Evolutionary conservation across 352 stramenopile species (phyloP).

Genomic region (Globisporangium cederbergense): DNA sequence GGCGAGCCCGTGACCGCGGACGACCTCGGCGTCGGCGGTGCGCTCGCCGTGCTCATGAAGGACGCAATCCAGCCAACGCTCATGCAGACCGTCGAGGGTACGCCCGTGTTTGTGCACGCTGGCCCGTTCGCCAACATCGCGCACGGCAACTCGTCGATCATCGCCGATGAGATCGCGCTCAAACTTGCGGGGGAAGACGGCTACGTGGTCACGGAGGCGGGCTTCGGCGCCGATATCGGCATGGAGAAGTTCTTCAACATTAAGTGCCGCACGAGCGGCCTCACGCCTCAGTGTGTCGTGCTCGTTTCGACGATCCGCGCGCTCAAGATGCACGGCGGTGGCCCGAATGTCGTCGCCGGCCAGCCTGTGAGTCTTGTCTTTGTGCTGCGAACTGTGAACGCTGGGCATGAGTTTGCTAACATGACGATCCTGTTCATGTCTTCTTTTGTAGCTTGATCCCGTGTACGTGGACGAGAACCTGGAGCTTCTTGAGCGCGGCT

Average conservation of each 20-base stretch:
- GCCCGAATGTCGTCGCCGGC: conserved; percentile 91
- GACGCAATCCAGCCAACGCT: conserved; percentile 96
- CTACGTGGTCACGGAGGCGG: conserved; percentile 97
- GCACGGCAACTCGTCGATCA: conserved; percentile 96
- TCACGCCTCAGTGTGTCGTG: conserved; percentile 96
- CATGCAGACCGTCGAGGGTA: conserved; percentile 98
- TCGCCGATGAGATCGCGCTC: conserved; percentile 95
- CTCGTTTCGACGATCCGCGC: conserved; percentile 98
- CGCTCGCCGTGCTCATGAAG: conserved; percentile 97
- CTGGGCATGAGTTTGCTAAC: not conserved
- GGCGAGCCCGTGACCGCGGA: conserved; percentile 94
- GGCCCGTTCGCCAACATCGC: conserved; percentile 99
- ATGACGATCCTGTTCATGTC: not conserved
- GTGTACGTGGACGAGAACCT: conserved; percentile 97
- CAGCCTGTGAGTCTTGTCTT: conserved; percentile 71
- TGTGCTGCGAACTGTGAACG: not conserved
- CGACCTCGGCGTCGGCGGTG: conserved; percentile 95
- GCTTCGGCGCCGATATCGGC: conserved; percentile 97
- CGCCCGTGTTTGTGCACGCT: conserved; percentile 96
- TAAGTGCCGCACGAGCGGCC: conserved; percentile 94
- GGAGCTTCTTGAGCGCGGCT: conserved; percentile 90
- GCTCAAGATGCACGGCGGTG: conserved; percentile 99
- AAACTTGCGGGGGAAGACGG: conserved; percentile 94
- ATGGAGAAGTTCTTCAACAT: conserved; percentile 99
- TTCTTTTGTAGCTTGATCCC: conserved; percentile 41